These are phyloP conservation scores for Chytriomyces hyalinus DNA, from an alignment of 192 early-diverging fungal genomes.

Conservation along the genomic window DNA sequence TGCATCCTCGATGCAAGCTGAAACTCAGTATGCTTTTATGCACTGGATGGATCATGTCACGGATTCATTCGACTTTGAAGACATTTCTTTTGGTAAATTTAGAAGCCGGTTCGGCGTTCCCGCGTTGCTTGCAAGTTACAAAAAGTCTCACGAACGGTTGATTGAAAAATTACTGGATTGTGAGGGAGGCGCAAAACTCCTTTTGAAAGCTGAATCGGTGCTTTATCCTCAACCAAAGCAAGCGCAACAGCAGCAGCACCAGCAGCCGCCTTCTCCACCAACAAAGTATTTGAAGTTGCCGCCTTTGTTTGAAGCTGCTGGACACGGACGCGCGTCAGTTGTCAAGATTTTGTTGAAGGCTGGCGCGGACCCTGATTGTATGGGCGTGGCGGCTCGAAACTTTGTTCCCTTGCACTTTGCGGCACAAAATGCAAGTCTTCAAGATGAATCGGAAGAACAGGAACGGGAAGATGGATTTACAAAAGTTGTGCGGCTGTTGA, in stretches of 20 bases:
- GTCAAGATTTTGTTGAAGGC: background rate
- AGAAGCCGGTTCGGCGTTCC: background rate
- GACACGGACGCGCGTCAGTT: background rate
- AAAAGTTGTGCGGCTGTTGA: background rate
- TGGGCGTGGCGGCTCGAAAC: background rate
- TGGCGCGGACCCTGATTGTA: background rate
- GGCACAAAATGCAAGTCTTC: background rate
- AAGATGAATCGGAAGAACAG: no score
- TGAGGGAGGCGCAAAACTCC: background rate
- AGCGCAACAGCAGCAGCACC: background rate
- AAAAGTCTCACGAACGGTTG: background rate
- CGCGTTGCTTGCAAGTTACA: background rate
- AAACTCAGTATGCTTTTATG: background rate
- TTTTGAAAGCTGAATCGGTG: background rate
- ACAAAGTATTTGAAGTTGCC: background rate
- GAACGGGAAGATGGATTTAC: no score
- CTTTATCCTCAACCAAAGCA: background rate
- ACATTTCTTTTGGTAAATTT: background rate
- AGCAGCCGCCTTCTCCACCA: background rate
- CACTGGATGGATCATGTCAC: slow-evolving; percentile 2
- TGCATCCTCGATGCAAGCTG: background rate
- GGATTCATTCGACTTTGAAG: background rate
- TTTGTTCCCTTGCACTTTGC: background rate
- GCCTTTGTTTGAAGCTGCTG: background rate
- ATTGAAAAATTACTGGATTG: background rate